Evolutionary conservation across 805 yeast species (phyloP).

Genomic region (Candida argentea): DNA sequence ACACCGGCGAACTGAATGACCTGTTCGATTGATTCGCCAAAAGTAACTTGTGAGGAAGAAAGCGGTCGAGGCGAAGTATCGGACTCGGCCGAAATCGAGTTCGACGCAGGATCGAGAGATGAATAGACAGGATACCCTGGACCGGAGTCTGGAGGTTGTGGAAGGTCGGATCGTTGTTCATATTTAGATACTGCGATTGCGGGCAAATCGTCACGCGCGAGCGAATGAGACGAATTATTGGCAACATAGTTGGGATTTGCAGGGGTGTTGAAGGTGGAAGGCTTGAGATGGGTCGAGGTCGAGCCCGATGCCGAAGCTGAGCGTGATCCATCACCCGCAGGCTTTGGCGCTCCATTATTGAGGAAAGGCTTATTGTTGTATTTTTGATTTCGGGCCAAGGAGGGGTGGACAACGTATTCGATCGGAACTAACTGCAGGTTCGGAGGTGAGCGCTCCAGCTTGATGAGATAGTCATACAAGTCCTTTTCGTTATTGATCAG

Average conservation of each 20-base stretch:
- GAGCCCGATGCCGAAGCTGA: background rate
- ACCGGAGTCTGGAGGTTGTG: background rate
- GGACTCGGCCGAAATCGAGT: slow-evolving; percentile 19
- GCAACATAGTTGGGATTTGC: background rate
- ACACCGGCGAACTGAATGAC: slow-evolving; percentile 70
- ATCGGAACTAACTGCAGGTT: slow-evolving; percentile 44
- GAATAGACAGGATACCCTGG: slow-evolving; percentile 3
- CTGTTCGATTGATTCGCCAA: slow-evolving; percentile 76
- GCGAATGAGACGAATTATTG: background rate
- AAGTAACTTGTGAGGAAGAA: slow-evolving; percentile 38
- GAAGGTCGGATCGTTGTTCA: too few species aligned
- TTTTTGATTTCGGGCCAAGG: slow-evolving; percentile 33
- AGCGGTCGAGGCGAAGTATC: slow-evolving; percentile 24
- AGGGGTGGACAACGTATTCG: slow-evolving; percentile 62
- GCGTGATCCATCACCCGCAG: background rate
- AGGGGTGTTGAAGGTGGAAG: background rate
- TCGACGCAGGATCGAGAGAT: slow-evolving; percentile 27
- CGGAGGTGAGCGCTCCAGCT: slow-evolving; percentile 26
- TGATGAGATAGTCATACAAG: slow-evolving; percentile 57
- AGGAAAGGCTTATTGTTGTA: slow-evolving; percentile 26
- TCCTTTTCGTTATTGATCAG: slow-evolving; percentile 79
- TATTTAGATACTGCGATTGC: background rate
- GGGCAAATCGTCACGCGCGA: too few species aligned
- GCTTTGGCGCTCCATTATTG: slow-evolving; percentile 6
- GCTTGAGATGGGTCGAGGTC: background rate